A percentile compares a stretch with the other conserved stretches of the same genome.
Conservation (phyloP, 163 green algal genomes). For the Chloromonas sp. region DNA sequence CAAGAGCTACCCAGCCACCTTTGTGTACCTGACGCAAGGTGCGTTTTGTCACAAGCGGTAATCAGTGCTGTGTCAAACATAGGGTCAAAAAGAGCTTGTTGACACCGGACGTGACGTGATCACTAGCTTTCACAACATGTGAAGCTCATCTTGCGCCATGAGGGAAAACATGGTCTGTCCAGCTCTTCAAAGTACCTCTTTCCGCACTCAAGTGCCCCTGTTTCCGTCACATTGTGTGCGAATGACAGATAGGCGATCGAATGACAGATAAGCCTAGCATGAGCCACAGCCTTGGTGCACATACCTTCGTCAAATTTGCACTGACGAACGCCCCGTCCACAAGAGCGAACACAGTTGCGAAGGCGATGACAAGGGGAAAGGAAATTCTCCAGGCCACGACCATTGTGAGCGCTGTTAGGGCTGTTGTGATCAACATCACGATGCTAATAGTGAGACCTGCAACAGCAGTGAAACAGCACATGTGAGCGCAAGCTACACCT, state of each 20-base stretch:
- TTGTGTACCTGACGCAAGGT: slow-evolving; percentile 9
- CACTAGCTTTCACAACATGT: no score
- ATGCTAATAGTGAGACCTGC: slow-evolving; percentile 52
- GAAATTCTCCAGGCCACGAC: slow-evolving; percentile 34
- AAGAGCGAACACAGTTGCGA: slow-evolving; percentile 28
- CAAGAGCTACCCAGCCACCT: slow-evolving; percentile 32
- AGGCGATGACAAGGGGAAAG: slow-evolving; percentile 4
- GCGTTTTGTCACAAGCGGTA: not conserved
- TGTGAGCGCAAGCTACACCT: not conserved
- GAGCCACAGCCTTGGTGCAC: no score
- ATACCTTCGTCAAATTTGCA: slow-evolving; percentile 35
- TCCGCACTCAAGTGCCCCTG: no score
- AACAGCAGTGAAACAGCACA: slow-evolving; percentile 5
- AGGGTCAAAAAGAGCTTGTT: no score
- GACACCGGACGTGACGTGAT: no score
- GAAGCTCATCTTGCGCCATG: no score
- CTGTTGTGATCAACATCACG: slow-evolving; percentile 54
- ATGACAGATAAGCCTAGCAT: no score
- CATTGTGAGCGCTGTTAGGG: slow-evolving; percentile 47
- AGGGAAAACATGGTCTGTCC: no score
- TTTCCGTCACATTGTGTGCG: no score
- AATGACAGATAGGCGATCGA: no score
- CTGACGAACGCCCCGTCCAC: slow-evolving; percentile 34
- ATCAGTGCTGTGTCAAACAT: not conserved
- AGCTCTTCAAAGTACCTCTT: no score